phyloP scores from a whole-genome alignment of 176 grass and related monocot species.

The Guadua angustifolia region DNA sequence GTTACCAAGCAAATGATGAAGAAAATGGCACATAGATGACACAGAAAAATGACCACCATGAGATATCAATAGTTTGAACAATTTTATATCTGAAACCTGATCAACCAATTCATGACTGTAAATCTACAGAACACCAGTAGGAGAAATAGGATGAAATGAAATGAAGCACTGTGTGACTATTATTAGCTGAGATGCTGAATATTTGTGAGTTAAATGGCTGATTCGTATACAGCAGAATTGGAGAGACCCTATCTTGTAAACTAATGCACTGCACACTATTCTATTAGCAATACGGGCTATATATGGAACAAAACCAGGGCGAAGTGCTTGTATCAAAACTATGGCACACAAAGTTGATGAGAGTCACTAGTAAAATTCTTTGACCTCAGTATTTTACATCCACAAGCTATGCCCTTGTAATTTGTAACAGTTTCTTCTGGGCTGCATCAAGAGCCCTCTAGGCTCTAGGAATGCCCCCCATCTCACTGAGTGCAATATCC shows the following conservation, averaged over 20 bases:
- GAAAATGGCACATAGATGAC: conserved; percentile 7
- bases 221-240: conserved; percentile 28
- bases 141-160: background rate
- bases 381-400: conserved; percentile 31
- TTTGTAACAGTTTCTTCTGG: conserved; percentile 30
- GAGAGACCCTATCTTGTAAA: conserved; percentile 15
- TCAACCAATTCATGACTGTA: background rate
- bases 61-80: background rate
- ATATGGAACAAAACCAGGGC: background rate
- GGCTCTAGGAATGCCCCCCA: background rate
- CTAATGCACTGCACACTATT: conserved; percentile 10
- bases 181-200: background rate
- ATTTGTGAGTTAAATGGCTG: background rate
- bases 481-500: background rate
- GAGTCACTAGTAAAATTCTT: conserved; percentile 18
- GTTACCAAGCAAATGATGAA: conserved; percentile 17
- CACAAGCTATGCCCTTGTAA: conserved; percentile 35
- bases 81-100: conserved; percentile 15
- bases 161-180: background rate
- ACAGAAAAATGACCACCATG: background rate
- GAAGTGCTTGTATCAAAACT: conserved; percentile 17
- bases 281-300: conserved; percentile 29
- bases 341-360: background rate
- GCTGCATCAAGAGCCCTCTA: conserved; percentile 1
- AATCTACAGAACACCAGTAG: conserved; percentile 1